Evolutionary conservation across 371 early-diverging fungal species (phyloP), one percentile per base, ranked within the genome.

Genomic region (Actinomortierella wolfii): DNA sequence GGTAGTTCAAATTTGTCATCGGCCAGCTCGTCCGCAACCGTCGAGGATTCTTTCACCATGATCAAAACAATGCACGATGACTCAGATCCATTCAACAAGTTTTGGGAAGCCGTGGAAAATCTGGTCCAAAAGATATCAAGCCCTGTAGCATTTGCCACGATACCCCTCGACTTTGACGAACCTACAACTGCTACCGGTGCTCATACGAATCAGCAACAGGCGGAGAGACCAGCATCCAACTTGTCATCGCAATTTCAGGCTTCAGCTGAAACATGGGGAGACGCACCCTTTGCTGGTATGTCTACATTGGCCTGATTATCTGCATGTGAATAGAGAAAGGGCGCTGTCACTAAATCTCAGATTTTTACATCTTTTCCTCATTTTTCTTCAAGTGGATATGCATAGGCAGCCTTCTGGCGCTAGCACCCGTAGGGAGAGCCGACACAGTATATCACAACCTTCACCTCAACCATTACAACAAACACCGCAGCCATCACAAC

Each of bases 31-130:
- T 73, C 73, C 20, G 59, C 73, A 15, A 65, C 61, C 58, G 56
- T 73, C 43, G 73, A 66, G 34, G 73, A 67, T 21, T 73, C 73
- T 11, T 73, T 56, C 21, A 73, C 73, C 1, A 56, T 73, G 1
- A 42, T 73, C 57, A 66, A 66, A 56, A 62, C 50, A 63, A 66
- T 45, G 45, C 45, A 53, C 21, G 85, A 84, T 4, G 77, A 78
- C 8, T 68, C 86, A 7, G 94, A 91, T 76, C 94, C 92, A 13
- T 92, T 93, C 74, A 88, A 91, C 73, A 89, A 86, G 64, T 91
- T 93, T 56, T 92, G 90, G 89, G 87, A 89, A 11, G 89, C 83
- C 1, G 88, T 93, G 8, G 91, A 91, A 58, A 83, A 82, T 24
- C 65, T 93, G 56, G 85, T 93, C 6, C 82, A 87, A 29, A 88